These are phyloP conservation scores for Neurospora terricola DNA, from an alignment of 495 filamentous ascomycete species.

Conservation along the genomic window DNA sequence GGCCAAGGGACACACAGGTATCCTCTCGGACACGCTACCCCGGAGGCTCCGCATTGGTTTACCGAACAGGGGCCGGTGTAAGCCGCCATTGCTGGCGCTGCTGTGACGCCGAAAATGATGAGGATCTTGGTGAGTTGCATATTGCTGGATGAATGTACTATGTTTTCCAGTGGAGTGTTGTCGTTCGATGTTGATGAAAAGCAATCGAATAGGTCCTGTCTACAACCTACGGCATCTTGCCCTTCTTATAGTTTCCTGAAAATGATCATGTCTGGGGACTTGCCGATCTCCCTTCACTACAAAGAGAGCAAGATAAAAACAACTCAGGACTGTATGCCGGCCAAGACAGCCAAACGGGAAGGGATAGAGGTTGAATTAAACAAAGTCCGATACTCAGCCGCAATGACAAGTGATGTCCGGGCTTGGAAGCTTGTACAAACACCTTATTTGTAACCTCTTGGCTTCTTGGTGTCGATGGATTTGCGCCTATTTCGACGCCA, in stretches of 20 bases:
- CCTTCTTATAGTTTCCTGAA: not conserved
- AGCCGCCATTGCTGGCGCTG: constrained; percentile 1
- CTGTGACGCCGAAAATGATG: not conserved
- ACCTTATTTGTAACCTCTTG: constrained; percentile 4
- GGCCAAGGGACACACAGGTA: constrained; percentile 20
- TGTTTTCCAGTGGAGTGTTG: not conserved
- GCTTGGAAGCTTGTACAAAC: not conserved
- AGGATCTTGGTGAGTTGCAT: constrained; percentile 2
- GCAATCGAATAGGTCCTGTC: no score
- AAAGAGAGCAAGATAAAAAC: not conserved
- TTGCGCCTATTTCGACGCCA: not conserved
- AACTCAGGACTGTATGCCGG: not conserved
- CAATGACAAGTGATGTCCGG: not conserved
- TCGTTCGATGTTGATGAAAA: not conserved
- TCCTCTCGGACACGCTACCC: constrained; percentile 11
- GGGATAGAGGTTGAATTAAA: not conserved
- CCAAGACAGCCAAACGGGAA: not conserved
- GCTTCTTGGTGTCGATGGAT: not conserved
- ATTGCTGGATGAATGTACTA: not conserved
- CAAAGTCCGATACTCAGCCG: constrained; percentile 1
- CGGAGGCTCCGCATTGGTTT: constrained; percentile 9
- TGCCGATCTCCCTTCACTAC: not conserved
- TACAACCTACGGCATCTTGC: no score
- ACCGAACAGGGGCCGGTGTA: constrained; percentile 19
- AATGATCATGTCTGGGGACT: not conserved